Conservation (phyloP, 768 basidiomycete genomes). For the Royoungia palumana region DNA sequence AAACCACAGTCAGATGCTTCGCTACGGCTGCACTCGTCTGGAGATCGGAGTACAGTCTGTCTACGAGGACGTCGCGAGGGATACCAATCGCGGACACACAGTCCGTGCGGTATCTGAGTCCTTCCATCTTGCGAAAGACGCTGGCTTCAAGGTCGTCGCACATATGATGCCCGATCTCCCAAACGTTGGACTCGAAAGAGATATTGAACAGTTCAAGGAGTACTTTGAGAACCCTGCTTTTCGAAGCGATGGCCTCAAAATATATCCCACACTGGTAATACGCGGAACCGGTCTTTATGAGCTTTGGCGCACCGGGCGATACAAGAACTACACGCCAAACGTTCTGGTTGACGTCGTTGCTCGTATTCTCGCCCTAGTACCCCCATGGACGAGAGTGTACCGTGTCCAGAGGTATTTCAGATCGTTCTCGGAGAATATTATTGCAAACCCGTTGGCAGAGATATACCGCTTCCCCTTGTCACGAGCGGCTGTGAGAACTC, state of each 20-base stretch:
- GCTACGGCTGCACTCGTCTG: conserved; percentile 96
- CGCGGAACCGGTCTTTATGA: conserved; percentile 95
- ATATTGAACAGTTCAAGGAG: conserved; percentile 98
- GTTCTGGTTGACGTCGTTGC: conserved; percentile 97
- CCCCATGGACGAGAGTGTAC: conserved; percentile 98
- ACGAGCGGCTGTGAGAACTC: conserved; percentile 97
- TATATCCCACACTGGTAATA: conserved; percentile 98
- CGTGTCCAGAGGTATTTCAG: conserved; percentile 81
- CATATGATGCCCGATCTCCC: conserved; percentile 99
- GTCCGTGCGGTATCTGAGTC: conserved; percentile 96
- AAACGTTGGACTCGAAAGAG: conserved; percentile 95
- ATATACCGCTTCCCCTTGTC: conserved; percentile 95
- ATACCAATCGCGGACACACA: conserved; percentile 98
- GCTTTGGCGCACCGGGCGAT: conserved; percentile 93
- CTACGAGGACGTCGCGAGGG: conserved; percentile 98
- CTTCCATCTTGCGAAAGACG: conserved; percentile 97
- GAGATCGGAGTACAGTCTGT: conserved; percentile 99
- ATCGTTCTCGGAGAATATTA: background rate
- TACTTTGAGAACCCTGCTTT: conserved; percentile 99
- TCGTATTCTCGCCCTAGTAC: conserved; percentile 90
- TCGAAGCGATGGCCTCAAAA: conserved; percentile 94
- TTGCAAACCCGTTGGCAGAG: conserved; percentile 44
- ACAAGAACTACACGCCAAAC: conserved; percentile 99
- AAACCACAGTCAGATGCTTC: conserved; percentile 85
- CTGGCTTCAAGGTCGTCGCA: conserved; percentile 98